Base-by-base conservation (phyloP, 371 early-diverging fungal species). In the Astathelohania contejeani region DNA sequence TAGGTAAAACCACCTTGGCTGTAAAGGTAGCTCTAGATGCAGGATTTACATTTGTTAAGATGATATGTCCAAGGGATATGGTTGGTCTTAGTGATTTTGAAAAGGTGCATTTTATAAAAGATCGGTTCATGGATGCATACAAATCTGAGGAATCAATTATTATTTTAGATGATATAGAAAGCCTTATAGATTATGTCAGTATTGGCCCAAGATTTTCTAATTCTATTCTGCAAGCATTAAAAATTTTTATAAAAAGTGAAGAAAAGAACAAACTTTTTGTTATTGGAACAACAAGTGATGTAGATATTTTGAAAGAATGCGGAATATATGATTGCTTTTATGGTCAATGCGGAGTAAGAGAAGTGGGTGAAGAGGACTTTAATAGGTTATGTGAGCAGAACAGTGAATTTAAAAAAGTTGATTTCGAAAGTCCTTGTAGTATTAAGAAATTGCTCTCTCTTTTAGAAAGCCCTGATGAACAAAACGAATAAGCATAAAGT, bases 171-270 rank as follows among this genome's bases (percentile, higher is more conserved):
- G 81, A 88, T 47, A 83, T 98, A 47, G 97, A 96, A 74, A 80
- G 89, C 28, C 72, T 98, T 3, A 71, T 77, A 78, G 98, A 96
- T 56, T 98, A 86, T 81, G 94, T 92, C 0, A 80, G 84, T 1
- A 90, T 98, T 66, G 97, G 97, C 1, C 90, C 95, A 18, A 80
- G 95, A 22, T 95, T 98, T 74, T 89, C 90, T 24, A 98, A 93
- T 74, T 66, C 78, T 1, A 83, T 96, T 1, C 76, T 98, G 14
- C 97, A 98, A 72, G 87, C 94, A 0, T 75, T 98, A 9, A 76
- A 76, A 60, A 67, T 73, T 45, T 76, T 72, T 58, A 63, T 70
- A 27, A 73, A 72, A 53, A 63, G 58, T 19, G 70, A 73, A 47
- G 38, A 62, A 58, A 51, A 53, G 23, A 64, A 54, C 27, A 73